phyloP scores from a whole-genome alignment of 2,329 filamentous ascomycete genomes.

The Aspergillus costaricaensis region DNA sequence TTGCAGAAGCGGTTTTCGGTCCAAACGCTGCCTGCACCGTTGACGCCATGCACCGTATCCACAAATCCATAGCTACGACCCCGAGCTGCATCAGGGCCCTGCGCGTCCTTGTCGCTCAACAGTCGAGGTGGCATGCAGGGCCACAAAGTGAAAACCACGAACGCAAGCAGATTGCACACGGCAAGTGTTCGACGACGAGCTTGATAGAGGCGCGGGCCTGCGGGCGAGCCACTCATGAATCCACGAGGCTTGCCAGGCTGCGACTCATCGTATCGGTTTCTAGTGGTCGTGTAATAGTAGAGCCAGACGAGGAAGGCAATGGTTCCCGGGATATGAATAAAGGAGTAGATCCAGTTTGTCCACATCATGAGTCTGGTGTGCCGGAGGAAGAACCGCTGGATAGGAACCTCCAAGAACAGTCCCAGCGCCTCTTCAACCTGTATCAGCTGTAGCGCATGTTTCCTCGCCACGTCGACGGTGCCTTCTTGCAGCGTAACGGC shows the following conservation, averaged over 20 bases:
- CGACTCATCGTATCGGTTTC: slow-evolving; percentile 50
- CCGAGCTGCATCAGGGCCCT: slow-evolving; percentile 58
- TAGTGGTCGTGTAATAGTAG: slow-evolving; percentile 70
- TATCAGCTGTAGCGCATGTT: slow-evolving; percentile 68
- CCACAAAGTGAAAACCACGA: slow-evolving; percentile 61
- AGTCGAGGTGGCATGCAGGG: slow-evolving; percentile 63
- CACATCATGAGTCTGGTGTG: slow-evolving; percentile 62
- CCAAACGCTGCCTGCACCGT: slow-evolving; percentile 68
- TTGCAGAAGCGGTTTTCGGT: slow-evolving; percentile 74
- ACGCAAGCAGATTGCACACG: slow-evolving; percentile 60
- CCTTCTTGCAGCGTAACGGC: slow-evolving; percentile 68
- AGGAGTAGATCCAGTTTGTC: slow-evolving; percentile 73
- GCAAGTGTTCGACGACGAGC: slow-evolving; percentile 59
- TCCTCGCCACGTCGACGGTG: slow-evolving; percentile 68
- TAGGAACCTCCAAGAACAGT: slow-evolving; percentile 65
- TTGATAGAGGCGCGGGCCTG: slow-evolving; percentile 57
- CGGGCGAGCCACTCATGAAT: slow-evolving; percentile 42
- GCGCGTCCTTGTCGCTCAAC: slow-evolving; percentile 55
- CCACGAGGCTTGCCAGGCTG: slow-evolving; percentile 42
- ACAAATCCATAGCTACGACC: slow-evolving; percentile 63
- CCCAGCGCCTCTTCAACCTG: slow-evolving; percentile 64
- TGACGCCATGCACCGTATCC: slow-evolving; percentile 59
- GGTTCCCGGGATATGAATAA: slow-evolving; percentile 76
- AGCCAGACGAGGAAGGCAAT: slow-evolving; percentile 69
- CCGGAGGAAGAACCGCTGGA: slow-evolving; percentile 61